Evolutionary conservation across 2,329 filamentous ascomycete species (phyloP), one percentile per base, ranked within the genome.

Genomic region (Paecilomyces formosus): DNA sequence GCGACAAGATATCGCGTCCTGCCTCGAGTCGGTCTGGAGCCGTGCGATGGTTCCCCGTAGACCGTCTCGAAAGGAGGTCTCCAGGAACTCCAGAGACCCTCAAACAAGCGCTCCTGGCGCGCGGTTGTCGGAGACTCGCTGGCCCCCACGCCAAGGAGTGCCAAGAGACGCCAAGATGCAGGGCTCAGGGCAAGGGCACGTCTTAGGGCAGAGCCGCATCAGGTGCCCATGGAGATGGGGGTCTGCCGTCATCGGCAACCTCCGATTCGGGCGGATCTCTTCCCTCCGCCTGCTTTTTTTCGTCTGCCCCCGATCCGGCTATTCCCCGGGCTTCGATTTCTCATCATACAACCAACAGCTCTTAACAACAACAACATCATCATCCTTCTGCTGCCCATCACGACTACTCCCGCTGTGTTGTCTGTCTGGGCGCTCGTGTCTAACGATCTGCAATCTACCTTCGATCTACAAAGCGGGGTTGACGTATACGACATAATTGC

Each of bases 101-200:
- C 57, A 68, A 69, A 69, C 69, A 73, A 70, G 70, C 72, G 72
- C 72, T 66, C 68, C 70, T 72, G 70, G 66, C 70, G 70, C 71
- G 72, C 71, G 72, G 64, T 65, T 73, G 67, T 61, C 62, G 60
- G 54, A 55, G 57, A 35, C 53, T 18, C 26, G 22, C 6, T 13
- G 22, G 28, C 53, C 30, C 26, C 53, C 53, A 30, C 13, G 18
- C 53, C 18, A 21, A 35, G 53, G 18, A 22, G 12, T 13, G 50
- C 50, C 50, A 52, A 52, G 50, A 2, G 4, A 18, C 7, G 22
- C 22, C 21, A 13, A 52, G 18, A 28, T 13, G 9, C n/a, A 55
- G 30, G 54, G 54, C 12, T 35, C 18, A 55, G 54, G 54, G 54
- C 18, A 55, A 33, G 54, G 22, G 30, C 22, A 35, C 2, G 24